phyloP scores from a whole-genome alignment of 2,329 filamentous ascomycete species.

The Alternaria dauci region DNA sequence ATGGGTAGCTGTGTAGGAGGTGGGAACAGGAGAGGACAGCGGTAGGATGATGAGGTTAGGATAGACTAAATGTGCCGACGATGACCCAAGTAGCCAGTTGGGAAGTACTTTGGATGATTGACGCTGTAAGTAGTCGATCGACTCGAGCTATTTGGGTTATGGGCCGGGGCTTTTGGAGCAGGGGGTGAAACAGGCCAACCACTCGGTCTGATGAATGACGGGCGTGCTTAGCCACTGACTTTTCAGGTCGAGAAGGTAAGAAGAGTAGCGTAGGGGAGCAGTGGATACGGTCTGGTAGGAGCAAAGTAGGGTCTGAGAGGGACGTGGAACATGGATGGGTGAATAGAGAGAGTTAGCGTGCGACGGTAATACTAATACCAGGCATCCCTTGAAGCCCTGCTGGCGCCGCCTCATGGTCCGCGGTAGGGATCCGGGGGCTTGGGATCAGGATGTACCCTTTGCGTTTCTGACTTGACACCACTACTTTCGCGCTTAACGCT shows the following conservation, averaged over 20 bases:
- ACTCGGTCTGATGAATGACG: conserved; percentile 45
- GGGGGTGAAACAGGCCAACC: conserved; percentile 52
- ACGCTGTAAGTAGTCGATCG: conserved; percentile 49
- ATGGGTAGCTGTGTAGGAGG: conserved; percentile 33
- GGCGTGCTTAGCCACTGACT: conserved; percentile 49
- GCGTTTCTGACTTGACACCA: conserved; percentile 44
- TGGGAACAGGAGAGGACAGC: conserved; percentile 35
- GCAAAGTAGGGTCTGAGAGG: conserved; percentile 44
- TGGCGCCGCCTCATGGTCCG: conserved; percentile 42
- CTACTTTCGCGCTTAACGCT: conserved; percentile 41
- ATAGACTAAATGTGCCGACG: conserved; percentile 46
- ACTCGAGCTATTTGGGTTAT: conserved; percentile 49
- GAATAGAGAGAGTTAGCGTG: conserved; percentile 46
- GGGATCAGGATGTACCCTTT: conserved; percentile 43
- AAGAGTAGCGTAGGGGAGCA: conserved; percentile 37
- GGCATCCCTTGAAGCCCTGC: conserved; percentile 38
- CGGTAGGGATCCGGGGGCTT: conserved; percentile 48
- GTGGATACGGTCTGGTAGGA: conserved; percentile 43
- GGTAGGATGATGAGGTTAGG: conserved; percentile 39
- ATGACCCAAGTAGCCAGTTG: conserved; percentile 45
- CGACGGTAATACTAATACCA: conserved; percentile 45
- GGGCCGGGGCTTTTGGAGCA: conserved; percentile 36
- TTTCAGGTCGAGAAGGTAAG: conserved; percentile 37
- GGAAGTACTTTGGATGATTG: conserved; percentile 40
- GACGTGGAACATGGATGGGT: conserved; percentile 42